Evolutionary conservation across 179 eudicot genomes (phyloP), one percentile per base, ranked within the genome.

Genomic region (Monotropa hypopitys): DNA sequence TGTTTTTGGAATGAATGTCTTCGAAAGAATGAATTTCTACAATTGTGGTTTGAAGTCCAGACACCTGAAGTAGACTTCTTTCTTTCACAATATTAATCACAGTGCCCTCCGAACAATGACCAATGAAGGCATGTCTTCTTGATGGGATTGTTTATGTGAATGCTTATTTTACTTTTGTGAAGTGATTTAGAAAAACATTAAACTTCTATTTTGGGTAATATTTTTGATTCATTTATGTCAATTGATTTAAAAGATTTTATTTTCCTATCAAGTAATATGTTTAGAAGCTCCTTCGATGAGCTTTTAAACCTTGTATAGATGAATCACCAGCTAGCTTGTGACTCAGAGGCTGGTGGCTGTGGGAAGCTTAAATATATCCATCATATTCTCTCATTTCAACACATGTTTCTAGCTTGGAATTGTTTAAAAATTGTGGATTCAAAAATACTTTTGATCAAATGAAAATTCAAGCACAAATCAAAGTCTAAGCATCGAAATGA

Each of bases 251-350:
- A 67, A 5, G 11, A 28, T 46, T 30, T 28, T 38, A 33, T 78
- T 79, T 70, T 12, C 43, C 16, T 9, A 75, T 78, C 83, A 95
- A 98, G 96, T 73, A 42, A 86, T 80, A 87, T 86, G 83, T 82
- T 83, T 87, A 11, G 92, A 86, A 83, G 78, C 72, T 85, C 94
- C 70, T 91, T 95, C 70, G 99, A 81, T 66, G 96, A 88, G 90
- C 91, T 95, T 66, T 73, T 95, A 70, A 86, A 89, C 67, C 78
- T 82, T 16, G 96, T 95, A 66, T 94, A 95, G 88, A 90, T 85
- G 92, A 93, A 88, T 84, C 96, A 95, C 83, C 98, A 88, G 78
- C 82, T 95, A 84, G 88, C 94, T 73, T 95, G 99, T 85, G 96
- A 91, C 75, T 81, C 85, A 4, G 99, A 93, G 78, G 90, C 56